phyloP scores from a whole-genome alignment of 176 grass and related monocot species.

The Miscanthus lutarioriparius region DNA sequence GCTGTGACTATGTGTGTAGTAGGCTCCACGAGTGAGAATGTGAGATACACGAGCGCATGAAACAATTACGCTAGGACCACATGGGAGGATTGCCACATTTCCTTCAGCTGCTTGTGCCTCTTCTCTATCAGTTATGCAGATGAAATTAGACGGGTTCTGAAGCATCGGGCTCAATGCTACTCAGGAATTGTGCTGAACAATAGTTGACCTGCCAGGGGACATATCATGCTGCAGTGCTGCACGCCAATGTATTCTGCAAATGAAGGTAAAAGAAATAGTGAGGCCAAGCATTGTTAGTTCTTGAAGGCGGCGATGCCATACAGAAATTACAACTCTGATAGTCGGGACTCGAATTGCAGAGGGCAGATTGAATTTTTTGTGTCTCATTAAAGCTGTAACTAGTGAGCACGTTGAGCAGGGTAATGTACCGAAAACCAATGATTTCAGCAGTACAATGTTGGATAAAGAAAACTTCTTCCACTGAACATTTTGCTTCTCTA shows the following conservation, averaged over 20 bases:
- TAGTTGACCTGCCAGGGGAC: neutral
- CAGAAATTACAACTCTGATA: neutral
- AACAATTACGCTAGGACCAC: neutral
- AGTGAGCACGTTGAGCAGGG: neutral
- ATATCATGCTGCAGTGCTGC: neutral
- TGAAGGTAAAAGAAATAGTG: neutral
- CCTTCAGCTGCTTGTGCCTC: neutral
- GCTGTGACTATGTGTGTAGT: neutral
- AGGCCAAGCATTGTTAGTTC: neutral
- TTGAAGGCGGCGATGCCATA: neutral
- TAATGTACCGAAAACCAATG: neutral
- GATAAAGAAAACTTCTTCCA: neutral
- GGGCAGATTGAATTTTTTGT: neutral
- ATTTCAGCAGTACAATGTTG: neutral
- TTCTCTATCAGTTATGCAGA: neutral
- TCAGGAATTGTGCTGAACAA: neutral
- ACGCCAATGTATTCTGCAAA: conserved; percentile 32
- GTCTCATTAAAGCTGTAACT: neutral
- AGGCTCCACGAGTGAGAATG: neutral
- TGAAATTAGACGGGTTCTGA: neutral
- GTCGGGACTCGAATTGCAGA: neutral
- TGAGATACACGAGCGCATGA: neutral
- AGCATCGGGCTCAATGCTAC: neutral
- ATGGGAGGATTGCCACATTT: neutral
- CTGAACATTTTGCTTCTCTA: neutral